Base-by-base conservation (phyloP, 2,329 filamentous ascomycete species). In the Arthrobotrys entomopaga region DNA sequence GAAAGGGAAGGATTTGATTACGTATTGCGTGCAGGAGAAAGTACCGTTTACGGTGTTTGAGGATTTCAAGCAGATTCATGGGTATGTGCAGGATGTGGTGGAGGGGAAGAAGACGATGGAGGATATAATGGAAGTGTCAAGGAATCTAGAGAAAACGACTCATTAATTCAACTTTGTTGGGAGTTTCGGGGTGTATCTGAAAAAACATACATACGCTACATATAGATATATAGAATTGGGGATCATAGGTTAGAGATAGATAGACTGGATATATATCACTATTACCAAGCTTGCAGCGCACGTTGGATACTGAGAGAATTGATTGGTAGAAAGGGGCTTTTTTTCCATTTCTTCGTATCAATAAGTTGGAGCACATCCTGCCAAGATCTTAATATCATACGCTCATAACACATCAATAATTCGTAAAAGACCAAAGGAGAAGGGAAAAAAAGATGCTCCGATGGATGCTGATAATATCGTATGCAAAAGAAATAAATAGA, bases 31-130 rank as follows among this genome's bases (percentile, higher is more conserved):
- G 78, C 88, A 88, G 64, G 88, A 96, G 81, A 87, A 90, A 8
- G 89, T 96, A 19, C 93, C 93, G 0, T 97, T 96, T 81, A 94
- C 91, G 13, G 88, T 91, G 2, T 97, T 97, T 81, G 85, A 91
- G 79, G 88, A 93, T 83, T 97, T 94, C 88, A 87, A 87, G 5
- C 87, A 89, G 76, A 97, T 97, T 79, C 85, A 91, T 54, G 84
- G 86, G 75, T 90, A 90, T 29, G 90, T 92, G 75, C 89, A 92
- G 83, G 88, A 90, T 71, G 92, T 97, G 79, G 86, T 85, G 19
- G 70, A 74, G 24, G 70, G 70, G 5, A 56, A 53, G 38, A 58
- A 56, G 34, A 74, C 70, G 22, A 67, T 74, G 2, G 70, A 74
- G 24, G 19, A 74, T n/a, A 61, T 74, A 13, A 64, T 48, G 40